Evolutionary conservation across 208 protist species (phyloP).

Genomic region (Wallacemonas rigidus): DNA sequence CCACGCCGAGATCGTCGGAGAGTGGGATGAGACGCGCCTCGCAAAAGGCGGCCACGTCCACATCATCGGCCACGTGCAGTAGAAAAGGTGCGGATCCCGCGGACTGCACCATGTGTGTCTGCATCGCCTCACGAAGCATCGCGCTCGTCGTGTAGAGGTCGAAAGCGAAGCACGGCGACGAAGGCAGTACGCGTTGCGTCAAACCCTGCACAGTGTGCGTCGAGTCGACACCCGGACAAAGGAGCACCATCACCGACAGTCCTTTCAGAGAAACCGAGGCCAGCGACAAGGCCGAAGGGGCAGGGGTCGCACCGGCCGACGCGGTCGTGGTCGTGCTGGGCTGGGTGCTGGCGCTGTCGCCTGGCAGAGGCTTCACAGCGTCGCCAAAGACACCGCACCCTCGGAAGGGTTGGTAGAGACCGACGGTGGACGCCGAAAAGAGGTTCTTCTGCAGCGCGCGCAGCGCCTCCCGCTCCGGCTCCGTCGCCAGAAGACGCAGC

Average conservation of each 20-base stretch:
- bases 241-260: constrained; percentile 44
- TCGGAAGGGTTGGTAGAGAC: constrained; percentile 56
- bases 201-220: constrained; percentile 19
- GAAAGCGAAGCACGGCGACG: constrained; percentile 20
- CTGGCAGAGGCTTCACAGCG: constrained; percentile 23
- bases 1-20: constrained; percentile 31
- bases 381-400: constrained; percentile 81
- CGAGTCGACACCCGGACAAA: constrained; percentile 37
- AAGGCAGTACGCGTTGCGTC: constrained; percentile 16
- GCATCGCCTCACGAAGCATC: constrained; percentile 6
- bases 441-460: constrained; percentile 42
- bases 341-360: not conserved
- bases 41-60: constrained; percentile 35
- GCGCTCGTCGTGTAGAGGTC: constrained; percentile 22
- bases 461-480: constrained; percentile 55
- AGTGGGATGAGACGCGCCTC: constrained; percentile 44
- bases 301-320: not conserved
- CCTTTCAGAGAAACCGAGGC: constrained; percentile 27
- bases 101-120: constrained; percentile 3
- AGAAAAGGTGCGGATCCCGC: constrained; percentile 17
- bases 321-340: too few relatives aligned
- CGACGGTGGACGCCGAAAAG: constrained; percentile 39
- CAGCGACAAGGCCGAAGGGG: not conserved
- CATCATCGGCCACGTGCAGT: constrained; percentile 28
- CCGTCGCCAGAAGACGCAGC: constrained; percentile 33